Base-by-base conservation (phyloP, 306 rosid genomes). In the Cucurbita moschata region DNA sequence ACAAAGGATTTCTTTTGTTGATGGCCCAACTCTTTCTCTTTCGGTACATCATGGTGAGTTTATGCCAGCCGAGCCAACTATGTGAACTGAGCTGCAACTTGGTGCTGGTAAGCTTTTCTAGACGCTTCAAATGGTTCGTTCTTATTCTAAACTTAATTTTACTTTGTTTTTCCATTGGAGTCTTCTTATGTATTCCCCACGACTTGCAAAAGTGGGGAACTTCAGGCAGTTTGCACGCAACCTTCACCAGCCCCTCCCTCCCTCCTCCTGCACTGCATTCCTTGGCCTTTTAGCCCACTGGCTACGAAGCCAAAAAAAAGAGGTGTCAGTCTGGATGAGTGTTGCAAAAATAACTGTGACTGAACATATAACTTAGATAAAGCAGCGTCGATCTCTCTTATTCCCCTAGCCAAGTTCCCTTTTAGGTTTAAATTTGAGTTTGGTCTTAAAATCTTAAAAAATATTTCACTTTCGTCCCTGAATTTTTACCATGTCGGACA, bases 1-100 rank as follows among this genome's bases (percentile, higher is more conserved):
- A 68, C 73, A 47, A 26, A 68, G 73, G 57, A 30, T 47, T 68
- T 8, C 73, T 68, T 47, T 46, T 68, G 73, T 68, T 67, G 73
- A 67, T 21, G 12, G 40, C 73, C 56, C 73, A 67, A 67, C 73
- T 67, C 46, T 42, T 46, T 67, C 55, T 67, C 57, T 68, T 68
- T 47, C 19, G 73, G 73, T 56, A 23, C 73, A 68, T 68, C 57
- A 47, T 15, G 12, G 46, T 6, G 49, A 66, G 49, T 62, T 62
- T 42, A 64, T 64, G 71, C 52, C 71, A 50, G 54, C 54, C 7
- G 7, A 50, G 54, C 54, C 54, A 40, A 9, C 71, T 42, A 9
- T 64, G 12, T 46, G 57, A 30, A 8, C 73, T 68, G 43, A 47
- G n/a, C 73, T 68, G 43, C 73, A 68, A 68, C 73, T 68, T 68